Conservation (phyloP, 2,329 filamentous ascomycete species). For the Aspergillus fischeri region DNA sequence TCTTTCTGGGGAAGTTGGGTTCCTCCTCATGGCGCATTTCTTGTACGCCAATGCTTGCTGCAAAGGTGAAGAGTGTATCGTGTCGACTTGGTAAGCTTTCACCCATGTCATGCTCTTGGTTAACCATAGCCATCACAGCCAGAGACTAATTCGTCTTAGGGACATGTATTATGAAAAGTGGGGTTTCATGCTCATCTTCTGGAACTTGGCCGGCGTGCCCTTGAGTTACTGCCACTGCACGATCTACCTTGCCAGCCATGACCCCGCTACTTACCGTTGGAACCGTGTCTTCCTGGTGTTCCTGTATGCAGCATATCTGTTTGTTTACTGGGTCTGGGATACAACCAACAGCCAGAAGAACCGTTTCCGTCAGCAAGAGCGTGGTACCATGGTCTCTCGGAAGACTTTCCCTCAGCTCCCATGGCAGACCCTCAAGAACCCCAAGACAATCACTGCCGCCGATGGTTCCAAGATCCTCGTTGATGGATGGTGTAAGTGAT, state of each 20-base stretch:
- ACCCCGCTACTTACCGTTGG: constrained; percentile 73
- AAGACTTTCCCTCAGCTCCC: constrained; percentile 87
- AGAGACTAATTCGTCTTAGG: constrained; percentile 38
- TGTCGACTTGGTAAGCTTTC: constrained; percentile 68
- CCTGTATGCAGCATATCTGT: constrained; percentile 69
- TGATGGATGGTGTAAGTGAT: constrained; percentile 72
- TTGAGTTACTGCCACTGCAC: constrained; percentile 92
- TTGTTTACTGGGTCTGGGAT: constrained; percentile 89
- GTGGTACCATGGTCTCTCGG: constrained; percentile 64
- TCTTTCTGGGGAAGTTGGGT: constrained; percentile 77
- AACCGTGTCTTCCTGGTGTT: constrained; percentile 62
- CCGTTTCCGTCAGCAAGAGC: constrained; percentile 76
- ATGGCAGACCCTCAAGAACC: constrained; percentile 78
- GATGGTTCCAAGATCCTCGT: constrained; percentile 73
- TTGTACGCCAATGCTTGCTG: constrained; percentile 88
- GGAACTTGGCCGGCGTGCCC: constrained; percentile 89
- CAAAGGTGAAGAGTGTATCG: constrained; percentile 88
- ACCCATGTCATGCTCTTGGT: neutral
- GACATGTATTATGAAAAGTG: constrained; percentile 98
- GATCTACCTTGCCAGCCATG: constrained; percentile 80
- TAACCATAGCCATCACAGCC: neutral
- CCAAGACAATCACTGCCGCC: constrained; percentile 68
- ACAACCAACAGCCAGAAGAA: constrained; percentile 93
- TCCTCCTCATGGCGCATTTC: constrained; percentile 84
- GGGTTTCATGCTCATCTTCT: constrained; percentile 98